Conservation (phyloP, 768 basidiomycete species). For the Xanthoconium stramineum region DNA sequence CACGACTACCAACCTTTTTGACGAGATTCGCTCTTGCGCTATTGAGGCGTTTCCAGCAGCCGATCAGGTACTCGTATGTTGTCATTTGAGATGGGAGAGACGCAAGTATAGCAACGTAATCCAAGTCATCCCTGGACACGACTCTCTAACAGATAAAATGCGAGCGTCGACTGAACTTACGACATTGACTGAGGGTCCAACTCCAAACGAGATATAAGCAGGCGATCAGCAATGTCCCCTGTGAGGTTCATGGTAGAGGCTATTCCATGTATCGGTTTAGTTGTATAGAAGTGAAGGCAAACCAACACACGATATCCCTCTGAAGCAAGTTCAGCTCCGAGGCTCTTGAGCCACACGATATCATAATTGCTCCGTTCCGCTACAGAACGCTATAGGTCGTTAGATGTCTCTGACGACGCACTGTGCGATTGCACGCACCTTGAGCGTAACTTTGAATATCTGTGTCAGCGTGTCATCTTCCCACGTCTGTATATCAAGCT, state of each 20-base stretch:
- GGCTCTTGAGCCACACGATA: slow-evolving; percentile 78
- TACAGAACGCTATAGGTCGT: slow-evolving; percentile 44
- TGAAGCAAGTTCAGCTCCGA: slow-evolving; percentile 63
- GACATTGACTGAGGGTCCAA: slow-evolving; percentile 69
- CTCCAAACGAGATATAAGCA: slow-evolving; percentile 83
- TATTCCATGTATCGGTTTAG: slow-evolving; percentile 10
- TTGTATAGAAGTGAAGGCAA: neutral
- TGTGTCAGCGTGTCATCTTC: slow-evolving; percentile 64
- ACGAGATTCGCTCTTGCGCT: slow-evolving; percentile 46
- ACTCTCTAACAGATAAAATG: neutral
- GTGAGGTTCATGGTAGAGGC: slow-evolving; percentile 44
- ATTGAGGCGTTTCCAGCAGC: slow-evolving; percentile 89
- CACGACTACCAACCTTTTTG: slow-evolving; percentile 51
- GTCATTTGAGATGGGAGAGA: slow-evolving; percentile 78
- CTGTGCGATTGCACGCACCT: slow-evolving; percentile 45
- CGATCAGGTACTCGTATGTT: slow-evolving; percentile 84
- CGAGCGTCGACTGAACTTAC: slow-evolving; percentile 40
- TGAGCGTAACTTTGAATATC: slow-evolving; percentile 76
- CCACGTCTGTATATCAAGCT: slow-evolving; percentile 64
- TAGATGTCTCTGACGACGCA: neutral
- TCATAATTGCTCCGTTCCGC: slow-evolving; percentile 64
- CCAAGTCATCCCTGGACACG: slow-evolving; percentile 61
- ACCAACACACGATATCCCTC: slow-evolving; percentile 47
- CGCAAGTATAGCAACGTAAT: slow-evolving; percentile 68
- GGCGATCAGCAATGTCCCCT: slow-evolving; percentile 65